phyloP scores from a whole-genome alignment of 441 rosid species.

The Lepidium campestre region DNA sequence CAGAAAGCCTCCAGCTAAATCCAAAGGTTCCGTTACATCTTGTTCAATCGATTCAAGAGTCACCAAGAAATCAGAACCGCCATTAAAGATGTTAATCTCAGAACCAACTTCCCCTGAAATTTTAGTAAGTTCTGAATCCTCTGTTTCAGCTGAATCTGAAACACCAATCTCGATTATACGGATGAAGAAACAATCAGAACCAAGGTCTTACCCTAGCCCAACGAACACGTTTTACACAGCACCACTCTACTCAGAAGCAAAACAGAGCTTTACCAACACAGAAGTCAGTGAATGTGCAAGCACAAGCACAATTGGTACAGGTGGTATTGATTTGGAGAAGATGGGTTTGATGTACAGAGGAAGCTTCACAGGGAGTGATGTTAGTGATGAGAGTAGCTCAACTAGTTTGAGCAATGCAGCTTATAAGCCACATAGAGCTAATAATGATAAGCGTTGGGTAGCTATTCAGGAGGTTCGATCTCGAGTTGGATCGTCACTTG shows the following conservation, averaged over 20 bases:
- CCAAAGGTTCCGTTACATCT: conserved; percentile 29
- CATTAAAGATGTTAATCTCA: conserved; percentile 8
- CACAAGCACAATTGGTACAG: conserved; percentile 40
- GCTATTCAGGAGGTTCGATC: conserved; percentile 71
- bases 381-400: conserved; percentile 84
- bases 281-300: conserved; percentile 51
- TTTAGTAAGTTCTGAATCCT: conserved; percentile 29
- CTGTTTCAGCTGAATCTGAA: conserved; percentile 37
- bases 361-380: conserved; percentile 79
- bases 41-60: conserved; percentile 35
- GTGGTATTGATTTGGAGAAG: conserved; percentile 48
- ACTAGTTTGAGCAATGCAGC: conserved; percentile 54
- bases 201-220: conserved; percentile 53
- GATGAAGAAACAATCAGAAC: conserved; percentile 33
- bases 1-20: conserved; percentile 30
- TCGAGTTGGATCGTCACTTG: conserved; percentile 45
- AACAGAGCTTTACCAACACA: conserved; percentile 71
- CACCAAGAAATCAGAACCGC: conserved; percentile 25
- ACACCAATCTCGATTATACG: conserved; percentile 26
- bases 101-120: conserved; percentile 32
- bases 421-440: conserved; percentile 86
- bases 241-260: conserved; percentile 49
- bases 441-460: conserved; percentile 87
- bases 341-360: conserved; percentile 54
- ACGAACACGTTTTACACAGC: conserved; percentile 54